Evolutionary conservation across 371 early-diverging fungal species (phyloP).

Genomic region (Rhizomucor miehei): DNA sequence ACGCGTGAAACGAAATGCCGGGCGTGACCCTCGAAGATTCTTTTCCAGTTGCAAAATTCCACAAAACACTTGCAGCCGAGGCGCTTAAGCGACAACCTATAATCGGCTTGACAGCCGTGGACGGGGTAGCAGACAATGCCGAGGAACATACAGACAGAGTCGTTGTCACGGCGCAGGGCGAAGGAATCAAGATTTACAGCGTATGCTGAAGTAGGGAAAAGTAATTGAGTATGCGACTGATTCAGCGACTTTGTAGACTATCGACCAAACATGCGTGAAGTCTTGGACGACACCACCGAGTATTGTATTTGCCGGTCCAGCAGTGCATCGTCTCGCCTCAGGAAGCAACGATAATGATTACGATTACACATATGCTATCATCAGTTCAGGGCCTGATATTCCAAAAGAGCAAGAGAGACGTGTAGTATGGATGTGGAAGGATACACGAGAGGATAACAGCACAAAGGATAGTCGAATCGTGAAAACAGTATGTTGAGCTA

Average conservation of each 20-base stretch:
- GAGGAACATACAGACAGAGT: conserved; percentile 21
- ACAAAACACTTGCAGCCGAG: conserved; percentile 34
- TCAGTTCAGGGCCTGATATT: conserved; percentile 56
- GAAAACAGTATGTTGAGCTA: conserved; percentile 24
- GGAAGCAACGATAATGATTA: conserved; percentile 13
- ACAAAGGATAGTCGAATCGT: conserved; percentile 16
- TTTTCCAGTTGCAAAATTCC: conserved; percentile 56
- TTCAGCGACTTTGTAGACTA: conserved; percentile 31
- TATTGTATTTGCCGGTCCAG: conserved; percentile 51
- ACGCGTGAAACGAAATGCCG: conserved; percentile 34
- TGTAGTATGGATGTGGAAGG: conserved; percentile 58
- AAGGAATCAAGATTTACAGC: conserved; percentile 58
- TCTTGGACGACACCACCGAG: conserved; percentile 62
- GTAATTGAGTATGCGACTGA: neutral
- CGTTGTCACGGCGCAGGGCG: conserved; percentile 57
- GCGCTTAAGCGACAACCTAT: conserved; percentile 25
- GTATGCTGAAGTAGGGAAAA: conserved; percentile 22
- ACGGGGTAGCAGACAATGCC: conserved; percentile 20
- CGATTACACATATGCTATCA: conserved; percentile 53
- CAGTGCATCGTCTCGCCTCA: conserved; percentile 27
- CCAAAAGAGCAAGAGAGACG: conserved; percentile 48
- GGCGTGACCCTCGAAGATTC: conserved; percentile 58
- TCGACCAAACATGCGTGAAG: conserved; percentile 56
- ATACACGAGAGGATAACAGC: conserved; percentile 21
- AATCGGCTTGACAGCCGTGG: conserved; percentile 32